These are phyloP conservation scores for Endothia cerciana DNA, from an alignment of 2,329 filamentous ascomycete species.

Conservation along the genomic window DNA sequence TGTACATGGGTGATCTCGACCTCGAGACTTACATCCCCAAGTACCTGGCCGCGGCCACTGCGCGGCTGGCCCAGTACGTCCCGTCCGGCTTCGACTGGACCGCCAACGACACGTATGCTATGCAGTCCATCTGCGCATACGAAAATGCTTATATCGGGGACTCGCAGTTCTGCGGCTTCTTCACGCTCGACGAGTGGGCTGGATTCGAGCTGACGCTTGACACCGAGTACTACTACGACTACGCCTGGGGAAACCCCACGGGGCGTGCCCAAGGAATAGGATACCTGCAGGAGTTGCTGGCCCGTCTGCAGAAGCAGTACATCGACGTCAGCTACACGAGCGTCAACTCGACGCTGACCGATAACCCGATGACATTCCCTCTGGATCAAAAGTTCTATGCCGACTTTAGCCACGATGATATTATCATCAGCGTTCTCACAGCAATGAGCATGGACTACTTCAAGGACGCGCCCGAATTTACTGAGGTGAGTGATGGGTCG, in stretches of 20 bases:
- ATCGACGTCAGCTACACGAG: conserved; percentile 53
- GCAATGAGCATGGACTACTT: conserved; percentile 60
- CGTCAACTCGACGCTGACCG: conserved; percentile 53
- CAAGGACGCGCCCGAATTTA: conserved; percentile 48
- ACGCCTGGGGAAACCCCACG: conserved; percentile 51
- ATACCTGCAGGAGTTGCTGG: conserved; percentile 55
- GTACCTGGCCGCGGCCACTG: conserved; percentile 43
- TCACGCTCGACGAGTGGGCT: conserved; percentile 58
- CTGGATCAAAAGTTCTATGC: conserved; percentile 53
- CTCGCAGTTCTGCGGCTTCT: conserved; percentile 56
- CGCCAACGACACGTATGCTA: conserved; percentile 53
- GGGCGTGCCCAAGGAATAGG: conserved; percentile 57
- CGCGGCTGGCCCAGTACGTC: conserved; percentile 50
- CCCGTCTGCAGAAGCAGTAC: conserved; percentile 50
- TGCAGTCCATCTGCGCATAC: conserved; percentile 59
- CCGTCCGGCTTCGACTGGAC: conserved; percentile 53
- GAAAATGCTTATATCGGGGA: conserved; percentile 53
- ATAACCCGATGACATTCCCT: conserved; percentile 50
- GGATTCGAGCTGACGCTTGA: conserved; percentile 58
- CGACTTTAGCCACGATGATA: conserved; percentile 58
- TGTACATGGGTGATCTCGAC: conserved; percentile 45
- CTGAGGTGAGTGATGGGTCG: not conserved
- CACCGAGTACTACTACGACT: conserved; percentile 54
- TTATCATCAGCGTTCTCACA: conserved; percentile 52
- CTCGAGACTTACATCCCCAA: conserved; percentile 43